phyloP scores from a whole-genome alignment of 352 stramenopile species.

The Blastocystis hominis region DNA sequence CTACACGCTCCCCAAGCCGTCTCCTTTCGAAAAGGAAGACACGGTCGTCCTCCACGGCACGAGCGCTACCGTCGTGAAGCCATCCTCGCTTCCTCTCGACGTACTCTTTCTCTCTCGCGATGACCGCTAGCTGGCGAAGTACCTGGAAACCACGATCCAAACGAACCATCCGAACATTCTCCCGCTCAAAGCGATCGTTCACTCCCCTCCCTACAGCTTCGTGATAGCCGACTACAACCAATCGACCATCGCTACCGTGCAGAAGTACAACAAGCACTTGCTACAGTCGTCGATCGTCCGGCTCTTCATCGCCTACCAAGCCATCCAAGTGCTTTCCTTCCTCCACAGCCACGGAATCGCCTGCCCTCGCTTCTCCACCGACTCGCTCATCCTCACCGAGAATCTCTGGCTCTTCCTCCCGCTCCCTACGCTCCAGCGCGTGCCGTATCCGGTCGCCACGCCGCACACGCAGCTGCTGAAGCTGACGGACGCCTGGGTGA shows the following conservation, averaged over 20 bases:
- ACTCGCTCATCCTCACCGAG: conserved; percentile 40
- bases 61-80: not conserved
- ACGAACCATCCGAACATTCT: conserved; percentile 15
- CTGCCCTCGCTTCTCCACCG: not conserved
- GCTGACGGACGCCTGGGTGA: conserved; percentile 73
- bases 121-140: not conserved
- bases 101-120: not conserved
- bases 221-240: conserved; percentile 68
- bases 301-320: conserved; percentile 47
- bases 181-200: not conserved
- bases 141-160: not conserved
- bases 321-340: conserved; percentile 53
- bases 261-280: conserved; percentile 69
- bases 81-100: not conserved
- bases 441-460: not conserved
- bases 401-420: conserved; percentile 59
- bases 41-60: not conserved
- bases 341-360: conserved; percentile 55
- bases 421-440: not conserved
- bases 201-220: not conserved
- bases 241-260: conserved; percentile 68
- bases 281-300: conserved; percentile 60
- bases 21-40: not conserved
- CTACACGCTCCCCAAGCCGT: not conserved
- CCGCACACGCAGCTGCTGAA: conserved; percentile 39